These are phyloP conservation scores for Boletus rubescentipes DNA, from an alignment of 768 basidiomycete species.

Conservation along the genomic window DNA sequence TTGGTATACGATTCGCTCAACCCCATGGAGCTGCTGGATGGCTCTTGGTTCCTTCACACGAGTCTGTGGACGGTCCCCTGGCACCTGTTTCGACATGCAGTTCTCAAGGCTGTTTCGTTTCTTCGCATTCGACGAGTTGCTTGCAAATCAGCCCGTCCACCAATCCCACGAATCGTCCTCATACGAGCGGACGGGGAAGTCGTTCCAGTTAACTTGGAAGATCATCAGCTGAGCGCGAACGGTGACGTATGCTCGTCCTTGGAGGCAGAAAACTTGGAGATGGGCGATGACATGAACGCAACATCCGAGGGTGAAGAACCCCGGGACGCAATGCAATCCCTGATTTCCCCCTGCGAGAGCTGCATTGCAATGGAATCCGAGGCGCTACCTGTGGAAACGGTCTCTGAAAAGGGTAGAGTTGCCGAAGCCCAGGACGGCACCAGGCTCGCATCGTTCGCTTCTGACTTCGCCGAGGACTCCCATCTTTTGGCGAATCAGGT, in stretches of 20 bases:
- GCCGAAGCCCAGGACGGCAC: background rate
- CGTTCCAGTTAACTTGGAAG: constrained; percentile 7
- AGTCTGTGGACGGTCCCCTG: constrained; percentile 6
- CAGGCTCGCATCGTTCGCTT: background rate
- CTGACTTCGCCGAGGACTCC: background rate
- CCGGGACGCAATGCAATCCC: background rate
- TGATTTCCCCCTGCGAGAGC: background rate
- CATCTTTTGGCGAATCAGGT: background rate
- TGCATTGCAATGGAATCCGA: background rate
- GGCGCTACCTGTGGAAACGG: background rate
- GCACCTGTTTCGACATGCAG: constrained; percentile 1
- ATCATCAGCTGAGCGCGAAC: background rate
- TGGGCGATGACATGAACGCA: background rate
- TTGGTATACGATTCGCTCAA: constrained; percentile 11
- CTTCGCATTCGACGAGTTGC: background rate
- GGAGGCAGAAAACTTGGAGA: background rate
- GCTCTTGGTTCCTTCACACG: background rate
- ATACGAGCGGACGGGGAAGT: constrained; percentile 14
- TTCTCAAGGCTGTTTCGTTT: background rate
- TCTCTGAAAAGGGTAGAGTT: background rate
- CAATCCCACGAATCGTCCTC: constrained; percentile 18
- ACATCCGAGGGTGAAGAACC: background rate
- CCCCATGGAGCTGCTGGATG: background rate
- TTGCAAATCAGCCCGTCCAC: background rate
- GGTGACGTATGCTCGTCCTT: background rate